Conservation (phyloP, 345 rosid species). For the Trapa bicornis region DNA sequence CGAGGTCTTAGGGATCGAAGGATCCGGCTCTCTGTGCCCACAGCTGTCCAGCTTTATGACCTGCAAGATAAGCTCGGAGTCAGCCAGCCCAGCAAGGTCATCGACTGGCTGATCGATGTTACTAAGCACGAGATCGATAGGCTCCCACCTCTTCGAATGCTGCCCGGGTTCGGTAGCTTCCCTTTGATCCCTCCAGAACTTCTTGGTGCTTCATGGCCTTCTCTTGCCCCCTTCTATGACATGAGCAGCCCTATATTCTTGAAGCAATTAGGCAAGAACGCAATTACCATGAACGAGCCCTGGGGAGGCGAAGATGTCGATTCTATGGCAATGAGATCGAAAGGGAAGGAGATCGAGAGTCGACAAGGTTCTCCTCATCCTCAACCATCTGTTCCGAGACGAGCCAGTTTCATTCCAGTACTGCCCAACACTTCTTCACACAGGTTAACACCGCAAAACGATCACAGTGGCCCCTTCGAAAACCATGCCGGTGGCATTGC, state of each 20-base stretch:
- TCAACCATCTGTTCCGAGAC: slow-evolving; percentile 24
- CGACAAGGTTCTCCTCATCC: slow-evolving; percentile 11
- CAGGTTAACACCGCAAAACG: slow-evolving; percentile 30
- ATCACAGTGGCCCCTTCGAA: slow-evolving; percentile 13
- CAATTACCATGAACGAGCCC: slow-evolving; percentile 17
- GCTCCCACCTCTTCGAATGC: slow-evolving; percentile 18
- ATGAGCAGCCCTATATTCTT: background rate
- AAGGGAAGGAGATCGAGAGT: slow-evolving; percentile 19
- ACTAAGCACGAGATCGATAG: slow-evolving; percentile 9
- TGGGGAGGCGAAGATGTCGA: slow-evolving; percentile 6
- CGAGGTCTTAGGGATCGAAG: slow-evolving; percentile 15
- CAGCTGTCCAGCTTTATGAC: slow-evolving; percentile 15
- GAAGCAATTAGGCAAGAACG: slow-evolving; percentile 19
- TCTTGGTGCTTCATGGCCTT: background rate
- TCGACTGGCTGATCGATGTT: slow-evolving; percentile 15
- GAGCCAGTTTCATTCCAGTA: slow-evolving; percentile 23
- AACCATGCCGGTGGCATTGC: slow-evolving; percentile 8
- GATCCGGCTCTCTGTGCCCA: slow-evolving; percentile 11
- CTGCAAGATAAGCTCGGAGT: slow-evolving; percentile 16
- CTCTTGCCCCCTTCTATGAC: slow-evolving; percentile 4
- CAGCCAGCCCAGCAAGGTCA: slow-evolving; percentile 16
- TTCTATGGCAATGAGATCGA: slow-evolving; percentile 23
- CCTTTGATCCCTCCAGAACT: background rate
- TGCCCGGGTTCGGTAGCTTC: slow-evolving; percentile 3
- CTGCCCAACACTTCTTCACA: slow-evolving; percentile 22